Evolutionary conservation across 352 stramenopile species (phyloP).

Genomic region (Globisporangium abappressorium): DNA sequence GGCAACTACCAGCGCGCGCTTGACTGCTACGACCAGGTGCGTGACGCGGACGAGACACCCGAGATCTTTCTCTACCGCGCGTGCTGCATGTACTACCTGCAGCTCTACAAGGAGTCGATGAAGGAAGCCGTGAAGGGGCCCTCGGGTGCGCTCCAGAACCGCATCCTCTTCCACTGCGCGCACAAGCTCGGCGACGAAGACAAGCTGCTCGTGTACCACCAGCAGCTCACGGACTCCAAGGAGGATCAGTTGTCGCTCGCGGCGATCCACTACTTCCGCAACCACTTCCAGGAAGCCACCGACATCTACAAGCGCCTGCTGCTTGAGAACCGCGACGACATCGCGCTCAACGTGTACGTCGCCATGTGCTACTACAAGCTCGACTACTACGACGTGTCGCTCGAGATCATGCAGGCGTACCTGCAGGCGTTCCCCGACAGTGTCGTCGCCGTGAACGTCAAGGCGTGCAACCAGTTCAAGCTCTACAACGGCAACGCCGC

Average conservation of each 20-base stretch:
- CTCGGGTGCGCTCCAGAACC: slow-evolving; percentile 80
- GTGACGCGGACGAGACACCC: slow-evolving; percentile 51
- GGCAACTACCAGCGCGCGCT: slow-evolving; percentile 93
- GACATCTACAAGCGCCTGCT: slow-evolving; percentile 97
- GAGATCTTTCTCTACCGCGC: slow-evolving; percentile 89
- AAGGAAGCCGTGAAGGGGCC: slow-evolving; percentile 71
- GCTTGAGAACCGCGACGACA: slow-evolving; percentile 93
- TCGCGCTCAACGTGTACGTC: slow-evolving; percentile 97
- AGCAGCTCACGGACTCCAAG: slow-evolving; percentile 90
- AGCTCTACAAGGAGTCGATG: slow-evolving; percentile 89
- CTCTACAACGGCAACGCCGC: slow-evolving; percentile 96
- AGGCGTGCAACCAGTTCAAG: slow-evolving; percentile 97
- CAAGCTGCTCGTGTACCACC: slow-evolving; percentile 94
- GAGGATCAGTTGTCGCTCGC: slow-evolving; percentile 95
- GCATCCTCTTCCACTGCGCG: slow-evolving; percentile 94
- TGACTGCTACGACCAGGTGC: slow-evolving; percentile 87
- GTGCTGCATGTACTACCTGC: slow-evolving; percentile 93
- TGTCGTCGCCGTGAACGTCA: slow-evolving; percentile 94
- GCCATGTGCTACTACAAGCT: slow-evolving; percentile 99
- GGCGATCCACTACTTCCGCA: slow-evolving; percentile 94
- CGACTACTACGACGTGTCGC: slow-evolving; percentile 96
- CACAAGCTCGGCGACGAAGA: slow-evolving; percentile 93
- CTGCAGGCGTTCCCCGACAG: slow-evolving; percentile 90
- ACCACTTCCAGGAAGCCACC: slow-evolving; percentile 93
- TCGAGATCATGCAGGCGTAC: slow-evolving; percentile 97